Evolutionary conservation across 306 rosid species (phyloP), one percentile per base, ranked within the genome.

Genomic region (Acacia confusa): DNA sequence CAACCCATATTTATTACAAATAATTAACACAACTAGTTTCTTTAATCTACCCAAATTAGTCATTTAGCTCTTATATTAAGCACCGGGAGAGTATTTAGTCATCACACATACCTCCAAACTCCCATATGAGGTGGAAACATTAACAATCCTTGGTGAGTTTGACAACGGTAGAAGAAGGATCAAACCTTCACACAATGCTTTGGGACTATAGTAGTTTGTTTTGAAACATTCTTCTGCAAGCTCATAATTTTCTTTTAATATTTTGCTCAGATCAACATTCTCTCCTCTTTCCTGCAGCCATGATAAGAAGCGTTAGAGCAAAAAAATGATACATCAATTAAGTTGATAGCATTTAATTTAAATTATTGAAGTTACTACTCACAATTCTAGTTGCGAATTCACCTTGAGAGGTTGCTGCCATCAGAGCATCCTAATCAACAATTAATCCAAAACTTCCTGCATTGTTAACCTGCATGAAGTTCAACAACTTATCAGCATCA

Each of bases 191-290:
- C 85, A 58, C 64, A 74, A 83, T 66, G 80, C 65, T 82, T 83
- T 90, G 52, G 86, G 79, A 40, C 92, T 89, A 30, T 88, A 86
- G 44, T 83, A 90, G 70, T 90, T 90, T 64, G 82, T 83, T 64
- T 72, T 30, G 17, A 84, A 0, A 63, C 89, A 70, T 88, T 57
- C 81, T 81, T 86, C 85, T 19, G 86, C 66, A 50, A 32, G 48
- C 45, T 84, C 87, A 65, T 61, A 82, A 25, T 7, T 9, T 32
- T 84, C 52, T 9, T 0, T 53, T 0, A 12, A 2, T 6, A 61
- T 0, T 58, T 83, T 77, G 16, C 22, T 64, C 66, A 60, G 52
- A 52, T 83, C 83, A 47, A 32, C 12, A 52, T 6, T 2, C 2
- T 2, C 17, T 68, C 4, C 22, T 41, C 28, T 30, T 74, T 20